Evolutionary conservation across 306 rosid genomes (phyloP), one percentile per base, ranked within the genome.

Genomic region (Vachellia pachyceras): DNA sequence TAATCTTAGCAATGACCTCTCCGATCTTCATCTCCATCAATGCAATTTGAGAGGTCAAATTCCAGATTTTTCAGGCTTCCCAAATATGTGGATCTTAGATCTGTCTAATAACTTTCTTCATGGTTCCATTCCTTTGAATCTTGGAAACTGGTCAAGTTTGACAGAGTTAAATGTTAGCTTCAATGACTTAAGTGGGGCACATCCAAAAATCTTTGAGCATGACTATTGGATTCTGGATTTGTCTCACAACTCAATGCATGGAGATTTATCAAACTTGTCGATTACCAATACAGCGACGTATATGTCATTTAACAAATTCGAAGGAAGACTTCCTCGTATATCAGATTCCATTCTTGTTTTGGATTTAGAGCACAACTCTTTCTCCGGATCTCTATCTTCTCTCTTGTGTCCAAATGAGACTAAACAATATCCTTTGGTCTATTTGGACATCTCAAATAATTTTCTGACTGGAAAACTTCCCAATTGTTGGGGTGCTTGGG

Each of bases 261-360:
- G 60, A 1, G 60, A 54, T 7, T 18, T 54, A 18, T 54, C 60
- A 1, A 18, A 54, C 3, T 18, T 54, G 60, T 54, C n/a, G 3
- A 25, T 54, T 13, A n/a, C 0, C 10, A n/a, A 3, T 54, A 0
- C 1, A 10, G 1, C 0, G 0, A 8, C 6, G 6, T 6, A 3
- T 23, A 22, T 60, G 18, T 60, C 66, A 60, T 60, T 25, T 5
- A 60, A 60, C 29, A 60, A 11, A 23, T 60, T 60, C 3, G 0
- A 60, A 60, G 66, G 66, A 60, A 17, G 0, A 0, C 66, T 60
- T 23, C 66, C 66, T 10, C 66, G 0, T 0, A 2, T 11, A 20
- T 57, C 35, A 10, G 0, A 23, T 60, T 0, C 0, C 0, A 17
- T 60, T 0, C 0, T 0, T 0, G 3, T 3, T 60, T 23, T 60